Conservation (phyloP, 1,139 yeast genomes). For the Candida sanyaensis region DNA sequence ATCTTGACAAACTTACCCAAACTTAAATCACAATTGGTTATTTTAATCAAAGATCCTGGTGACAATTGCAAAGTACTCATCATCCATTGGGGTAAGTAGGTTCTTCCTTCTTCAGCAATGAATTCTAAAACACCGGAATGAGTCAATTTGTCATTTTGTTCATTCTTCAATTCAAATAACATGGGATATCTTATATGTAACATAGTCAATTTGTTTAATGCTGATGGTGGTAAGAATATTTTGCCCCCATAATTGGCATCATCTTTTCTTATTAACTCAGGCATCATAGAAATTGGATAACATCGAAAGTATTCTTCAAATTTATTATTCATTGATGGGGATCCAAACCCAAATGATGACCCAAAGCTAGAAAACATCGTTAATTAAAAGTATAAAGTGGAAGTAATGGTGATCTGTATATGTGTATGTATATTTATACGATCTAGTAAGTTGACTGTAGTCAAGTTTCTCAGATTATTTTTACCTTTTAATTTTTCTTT, state of each 20-base stretch:
- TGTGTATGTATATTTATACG: too few species aligned
- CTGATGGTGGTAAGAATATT: constrained; percentile 91
- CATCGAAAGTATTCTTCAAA: constrained; percentile 88
- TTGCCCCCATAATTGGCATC: constrained; percentile 96
- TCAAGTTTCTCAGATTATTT: background rate
- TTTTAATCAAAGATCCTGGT: constrained; percentile 79
- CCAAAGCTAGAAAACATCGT: constrained; percentile 50
- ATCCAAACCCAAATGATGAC: constrained; percentile 34
- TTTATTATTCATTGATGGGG: constrained; percentile 29
- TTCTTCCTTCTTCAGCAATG: constrained; percentile 96
- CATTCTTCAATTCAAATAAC: constrained; percentile 81
- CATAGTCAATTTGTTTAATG: constrained; percentile 85
- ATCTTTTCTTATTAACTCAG: constrained; percentile 73
- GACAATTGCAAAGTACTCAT: constrained; percentile 70
- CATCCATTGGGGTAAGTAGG: constrained; percentile 97
- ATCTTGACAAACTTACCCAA: constrained; percentile 87
- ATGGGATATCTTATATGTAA: constrained; percentile 90
- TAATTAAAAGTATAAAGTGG: background rate
- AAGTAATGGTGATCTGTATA: too few species aligned
- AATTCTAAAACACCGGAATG: constrained; percentile 97
- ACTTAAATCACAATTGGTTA: constrained; percentile 78
- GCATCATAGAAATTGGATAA: constrained; percentile 91
- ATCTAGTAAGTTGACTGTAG: too few species aligned
- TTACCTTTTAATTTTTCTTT: background rate
- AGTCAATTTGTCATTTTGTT: constrained; percentile 57